phyloP scores from a whole-genome alignment of 805 yeast species.

The Wickerhamiella galacta region DNA sequence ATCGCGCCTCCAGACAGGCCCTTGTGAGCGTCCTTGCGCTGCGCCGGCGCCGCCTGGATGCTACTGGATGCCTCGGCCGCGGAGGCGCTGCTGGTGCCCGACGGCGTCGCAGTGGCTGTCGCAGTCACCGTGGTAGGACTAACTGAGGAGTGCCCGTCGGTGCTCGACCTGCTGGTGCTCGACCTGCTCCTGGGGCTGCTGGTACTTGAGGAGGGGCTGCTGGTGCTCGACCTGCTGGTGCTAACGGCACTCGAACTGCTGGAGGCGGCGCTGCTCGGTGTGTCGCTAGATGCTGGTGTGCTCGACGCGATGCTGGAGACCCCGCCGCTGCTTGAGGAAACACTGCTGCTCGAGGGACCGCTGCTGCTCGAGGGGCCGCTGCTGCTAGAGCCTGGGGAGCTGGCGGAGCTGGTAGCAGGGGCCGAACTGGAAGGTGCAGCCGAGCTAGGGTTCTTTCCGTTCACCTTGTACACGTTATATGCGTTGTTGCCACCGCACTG shows the following conservation, averaged over 20 bases:
- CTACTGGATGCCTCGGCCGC: neutral
- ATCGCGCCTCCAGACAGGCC: slow-evolving; percentile 33
- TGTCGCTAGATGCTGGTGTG: too few species aligned
- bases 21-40: slow-evolving; percentile 16
- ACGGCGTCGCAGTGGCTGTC: slow-evolving; percentile 8
- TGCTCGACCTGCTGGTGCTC: slow-evolving; percentile 11
- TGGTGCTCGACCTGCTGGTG: neutral
- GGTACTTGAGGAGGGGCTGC: slow-evolving; percentile 11
- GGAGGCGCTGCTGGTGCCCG: slow-evolving; percentile 8
- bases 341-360: slow-evolving; percentile 10
- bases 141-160: slow-evolving; percentile 19
- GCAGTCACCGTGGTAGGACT: slow-evolving; percentile 12
- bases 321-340: slow-evolving; percentile 18
- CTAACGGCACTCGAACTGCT: neutral
- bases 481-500: slow-evolving; percentile 46
- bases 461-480: slow-evolving; percentile 18
- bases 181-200: slow-evolving; percentile 9
- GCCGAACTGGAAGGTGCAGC: too few species aligned
- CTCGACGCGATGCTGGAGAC: slow-evolving; percentile 19
- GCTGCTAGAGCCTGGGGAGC: slow-evolving; percentile 4
- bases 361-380: slow-evolving; percentile 11
- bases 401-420: too few species aligned
- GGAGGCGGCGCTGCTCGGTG: too few species aligned
- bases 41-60: slow-evolving; percentile 18
- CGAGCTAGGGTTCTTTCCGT: slow-evolving; percentile 7